Percentiles rank a stretch among this genome's conserved stretches.
These are phyloP conservation scores for Dryas alaskensis DNA, from an alignment of 306 rosid species.

Conservation along the genomic window DNA sequence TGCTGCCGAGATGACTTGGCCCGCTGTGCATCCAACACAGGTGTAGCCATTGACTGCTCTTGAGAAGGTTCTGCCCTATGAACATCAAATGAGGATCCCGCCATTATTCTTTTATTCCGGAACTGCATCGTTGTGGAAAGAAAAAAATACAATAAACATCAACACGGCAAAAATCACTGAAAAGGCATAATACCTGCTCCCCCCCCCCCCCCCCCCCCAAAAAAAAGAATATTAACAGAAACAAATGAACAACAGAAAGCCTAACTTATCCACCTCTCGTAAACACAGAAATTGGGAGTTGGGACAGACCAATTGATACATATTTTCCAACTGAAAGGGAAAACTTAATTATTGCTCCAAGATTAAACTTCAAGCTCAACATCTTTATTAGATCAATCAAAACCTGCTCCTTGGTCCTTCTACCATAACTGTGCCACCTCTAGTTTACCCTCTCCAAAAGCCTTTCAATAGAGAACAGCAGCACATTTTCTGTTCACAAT, in stretches of 20 bases:
- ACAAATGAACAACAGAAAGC: neutral
- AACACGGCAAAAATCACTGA: slow-evolving; percentile 19
- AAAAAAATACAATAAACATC: slow-evolving; percentile 29
- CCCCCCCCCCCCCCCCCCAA: neutral
- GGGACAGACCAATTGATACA: no score
- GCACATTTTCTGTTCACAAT: neutral
- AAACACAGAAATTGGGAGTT: neutral
- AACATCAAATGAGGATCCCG: slow-evolving; percentile 62
- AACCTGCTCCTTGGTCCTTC: neutral
- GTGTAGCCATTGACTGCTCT: slow-evolving; percentile 35
- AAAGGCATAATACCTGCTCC: neutral
- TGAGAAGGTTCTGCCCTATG: slow-evolving; percentile 79
- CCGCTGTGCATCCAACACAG: slow-evolving; percentile 56
- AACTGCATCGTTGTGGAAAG: slow-evolving; percentile 55
- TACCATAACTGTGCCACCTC: neutral
- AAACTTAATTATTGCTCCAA: neutral
- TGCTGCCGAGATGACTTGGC: slow-evolving; percentile 91
- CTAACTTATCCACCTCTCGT: neutral
- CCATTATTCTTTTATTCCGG: slow-evolving; percentile 75
- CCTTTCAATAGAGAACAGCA: neutral
- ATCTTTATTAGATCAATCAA: neutral
- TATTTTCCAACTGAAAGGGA: neutral
- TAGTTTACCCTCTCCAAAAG: neutral
- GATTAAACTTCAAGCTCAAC: neutral
- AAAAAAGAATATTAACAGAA: neutral